Percentiles rank a stretch among this genome's conserved stretches.
phyloP scores from a whole-genome alignment of 176 grass and related monocot genomes.

The Raddia guianensis region DNA sequence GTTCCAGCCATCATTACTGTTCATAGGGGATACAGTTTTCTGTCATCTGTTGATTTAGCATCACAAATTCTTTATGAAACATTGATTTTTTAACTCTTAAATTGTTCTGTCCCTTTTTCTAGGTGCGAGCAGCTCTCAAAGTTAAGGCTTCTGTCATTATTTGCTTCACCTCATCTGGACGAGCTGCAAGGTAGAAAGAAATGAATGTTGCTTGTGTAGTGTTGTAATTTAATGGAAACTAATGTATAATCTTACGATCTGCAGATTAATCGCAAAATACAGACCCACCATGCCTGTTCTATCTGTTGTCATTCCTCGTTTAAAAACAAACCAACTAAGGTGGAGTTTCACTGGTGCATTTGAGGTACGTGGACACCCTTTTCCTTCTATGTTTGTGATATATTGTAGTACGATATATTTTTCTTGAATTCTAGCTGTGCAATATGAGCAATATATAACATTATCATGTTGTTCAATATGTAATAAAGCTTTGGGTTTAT shows the following conservation, averaged over 20 bases:
- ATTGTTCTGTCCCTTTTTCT: conserved; percentile 27
- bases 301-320: conserved; percentile 96
- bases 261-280: conserved; percentile 94
- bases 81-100: conserved; percentile 32
- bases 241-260: conserved; percentile 28
- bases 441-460: neutral
- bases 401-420: conserved; percentile 10
- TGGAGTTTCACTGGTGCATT: conserved; percentile 98
- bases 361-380: conserved; percentile 53
- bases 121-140: conserved; percentile 99
- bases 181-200: conserved; percentile 82
- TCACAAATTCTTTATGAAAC: neutral
- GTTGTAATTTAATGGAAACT: conserved; percentile 3
- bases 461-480: neutral
- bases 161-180: conserved; percentile 96
- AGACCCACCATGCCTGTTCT: conserved; percentile 99
- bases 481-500: neutral
- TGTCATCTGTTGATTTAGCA: neutral
- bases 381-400: conserved; percentile 11
- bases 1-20: conserved; percentile 8
- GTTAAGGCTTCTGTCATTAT: conserved; percentile 97
- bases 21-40: neutral
- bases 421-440: neutral
- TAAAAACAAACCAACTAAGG: conserved; percentile 95
- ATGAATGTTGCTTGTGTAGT: conserved; percentile 1